Conservation (phyloP, 1,284 basidiomycete genomes). For the Heterobasidion occidentale region DNA sequence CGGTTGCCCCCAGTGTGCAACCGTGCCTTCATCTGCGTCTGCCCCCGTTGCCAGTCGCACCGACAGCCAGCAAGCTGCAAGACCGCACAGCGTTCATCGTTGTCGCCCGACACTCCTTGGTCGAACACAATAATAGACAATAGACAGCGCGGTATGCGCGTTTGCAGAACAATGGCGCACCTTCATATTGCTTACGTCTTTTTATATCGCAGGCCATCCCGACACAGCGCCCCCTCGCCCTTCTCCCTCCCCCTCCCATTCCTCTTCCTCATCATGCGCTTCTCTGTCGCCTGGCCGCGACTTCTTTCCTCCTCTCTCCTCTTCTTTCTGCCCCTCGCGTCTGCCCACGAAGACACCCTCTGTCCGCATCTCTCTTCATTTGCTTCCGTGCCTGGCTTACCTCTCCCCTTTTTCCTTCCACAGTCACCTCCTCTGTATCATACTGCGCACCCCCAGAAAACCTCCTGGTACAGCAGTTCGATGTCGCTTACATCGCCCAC, state of each 20-base stretch:
- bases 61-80: too few relatives aligned
- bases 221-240: not conserved
- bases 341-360: constrained; percentile 43
- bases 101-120: not conserved
- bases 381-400: not conserved
- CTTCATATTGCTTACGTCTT: constrained; percentile 1
- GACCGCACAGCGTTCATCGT: too few relatives aligned
- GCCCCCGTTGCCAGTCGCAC: not conserved
- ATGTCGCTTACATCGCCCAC: constrained; percentile 63
- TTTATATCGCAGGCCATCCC: not conserved
- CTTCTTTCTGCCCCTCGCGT: constrained; percentile 21
- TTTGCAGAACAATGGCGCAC: constrained; percentile 3
- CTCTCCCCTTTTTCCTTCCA: constrained; percentile 1
- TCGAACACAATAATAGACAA: not conserved
- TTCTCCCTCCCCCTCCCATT: constrained; percentile 1
- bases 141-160: not conserved
- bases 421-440: constrained; percentile 81
- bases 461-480: constrained; percentile 76
- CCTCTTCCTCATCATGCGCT: constrained; percentile 40
- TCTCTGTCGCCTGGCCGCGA: constrained; percentile 67
- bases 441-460: constrained; percentile 80
- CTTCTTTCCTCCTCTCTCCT: constrained; percentile 32
- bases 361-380: constrained; percentile 31
- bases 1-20: too few relatives aligned
- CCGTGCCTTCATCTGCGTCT: not conserved